These are phyloP conservation scores for Noccaea caerulescens DNA, from an alignment of 345 rosid species.

Conservation along the genomic window DNA sequence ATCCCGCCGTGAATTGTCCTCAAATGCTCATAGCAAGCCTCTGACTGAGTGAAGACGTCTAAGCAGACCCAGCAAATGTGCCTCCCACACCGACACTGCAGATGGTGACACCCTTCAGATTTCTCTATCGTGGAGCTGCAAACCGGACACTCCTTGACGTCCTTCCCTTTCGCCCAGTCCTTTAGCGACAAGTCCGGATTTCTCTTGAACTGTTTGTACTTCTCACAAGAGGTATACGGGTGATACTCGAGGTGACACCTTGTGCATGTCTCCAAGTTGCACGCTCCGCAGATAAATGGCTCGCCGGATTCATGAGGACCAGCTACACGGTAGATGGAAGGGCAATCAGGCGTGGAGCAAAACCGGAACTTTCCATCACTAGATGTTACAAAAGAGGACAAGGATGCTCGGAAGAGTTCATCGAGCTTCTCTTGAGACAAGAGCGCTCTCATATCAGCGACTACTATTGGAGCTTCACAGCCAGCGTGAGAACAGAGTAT, in stretches of 20 bases:
- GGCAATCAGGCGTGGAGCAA: slow-evolving; percentile 92
- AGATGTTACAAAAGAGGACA: slow-evolving; percentile 65
- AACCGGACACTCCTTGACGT: slow-evolving; percentile 71
- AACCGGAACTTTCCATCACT: slow-evolving; percentile 68
- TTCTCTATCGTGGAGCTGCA: slow-evolving; percentile 80
- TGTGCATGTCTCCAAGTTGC: slow-evolving; percentile 71
- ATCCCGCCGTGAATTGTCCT: slow-evolving; percentile 42
- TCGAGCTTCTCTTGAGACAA: slow-evolving; percentile 67
- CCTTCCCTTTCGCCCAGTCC: slow-evolving; percentile 79
- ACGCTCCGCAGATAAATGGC: slow-evolving; percentile 78
- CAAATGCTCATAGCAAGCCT: slow-evolving; percentile 59
- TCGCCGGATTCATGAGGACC: slow-evolving; percentile 43
- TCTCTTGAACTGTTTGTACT: slow-evolving; percentile 66
- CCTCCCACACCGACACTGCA: slow-evolving; percentile 75
- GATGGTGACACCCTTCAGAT: slow-evolving; percentile 82
- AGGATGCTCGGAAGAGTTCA: slow-evolving; percentile 79
- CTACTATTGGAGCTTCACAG: slow-evolving; percentile 57
- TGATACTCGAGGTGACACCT: slow-evolving; percentile 81
- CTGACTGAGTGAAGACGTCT: slow-evolving; percentile 49
- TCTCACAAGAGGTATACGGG: slow-evolving; percentile 70
- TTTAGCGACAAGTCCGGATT: slow-evolving; percentile 79
- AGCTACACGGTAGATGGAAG: slow-evolving; percentile 68
- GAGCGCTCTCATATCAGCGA: slow-evolving; percentile 66
- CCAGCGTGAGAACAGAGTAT: slow-evolving; percentile 55
- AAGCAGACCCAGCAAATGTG: slow-evolving; percentile 91